Evolutionary conservation across 164 flowering plant species (phyloP).

Genomic region (Macadamia integrifolia): DNA sequence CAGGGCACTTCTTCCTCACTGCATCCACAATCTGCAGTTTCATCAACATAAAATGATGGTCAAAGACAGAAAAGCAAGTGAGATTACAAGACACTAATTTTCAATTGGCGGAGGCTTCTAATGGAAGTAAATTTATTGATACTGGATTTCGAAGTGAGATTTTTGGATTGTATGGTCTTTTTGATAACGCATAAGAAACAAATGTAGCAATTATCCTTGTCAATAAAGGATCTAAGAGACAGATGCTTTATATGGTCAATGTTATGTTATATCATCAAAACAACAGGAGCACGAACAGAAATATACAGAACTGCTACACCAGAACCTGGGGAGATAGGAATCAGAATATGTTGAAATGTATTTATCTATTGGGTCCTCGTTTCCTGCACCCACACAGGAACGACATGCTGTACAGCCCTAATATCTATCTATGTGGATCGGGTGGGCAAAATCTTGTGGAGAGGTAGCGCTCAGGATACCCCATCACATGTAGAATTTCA

Average conservation of each 20-base stretch:
- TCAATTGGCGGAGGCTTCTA: background rate
- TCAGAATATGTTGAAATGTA: too few species aligned
- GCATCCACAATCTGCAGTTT: conserved; percentile 64
- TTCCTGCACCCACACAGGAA: too few species aligned
- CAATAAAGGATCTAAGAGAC: background rate
- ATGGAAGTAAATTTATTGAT: background rate
- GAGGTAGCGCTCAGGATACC: too few species aligned
- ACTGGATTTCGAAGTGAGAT: background rate
- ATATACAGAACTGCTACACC: too few species aligned
- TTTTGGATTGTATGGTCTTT: background rate
- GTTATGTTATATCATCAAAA: background rate
- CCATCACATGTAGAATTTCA: too few species aligned
- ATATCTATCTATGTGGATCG: too few species aligned
- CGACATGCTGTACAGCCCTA: too few species aligned
- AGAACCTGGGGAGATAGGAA: too few species aligned
- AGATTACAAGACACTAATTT: background rate
- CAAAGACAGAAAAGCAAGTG: background rate
- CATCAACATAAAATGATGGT: conserved; percentile 7
- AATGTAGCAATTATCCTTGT: background rate
- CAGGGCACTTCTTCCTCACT: conserved; percentile 69
- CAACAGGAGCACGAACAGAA: background rate
- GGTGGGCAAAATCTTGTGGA: too few species aligned
- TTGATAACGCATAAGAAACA: background rate
- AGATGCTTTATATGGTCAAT: background rate
- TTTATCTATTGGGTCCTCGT: too few species aligned